These are phyloP conservation scores for Cordyceps cateniannulata DNA, from an alignment of 2,329 filamentous ascomycete genomes.

Conservation along the genomic window DNA sequence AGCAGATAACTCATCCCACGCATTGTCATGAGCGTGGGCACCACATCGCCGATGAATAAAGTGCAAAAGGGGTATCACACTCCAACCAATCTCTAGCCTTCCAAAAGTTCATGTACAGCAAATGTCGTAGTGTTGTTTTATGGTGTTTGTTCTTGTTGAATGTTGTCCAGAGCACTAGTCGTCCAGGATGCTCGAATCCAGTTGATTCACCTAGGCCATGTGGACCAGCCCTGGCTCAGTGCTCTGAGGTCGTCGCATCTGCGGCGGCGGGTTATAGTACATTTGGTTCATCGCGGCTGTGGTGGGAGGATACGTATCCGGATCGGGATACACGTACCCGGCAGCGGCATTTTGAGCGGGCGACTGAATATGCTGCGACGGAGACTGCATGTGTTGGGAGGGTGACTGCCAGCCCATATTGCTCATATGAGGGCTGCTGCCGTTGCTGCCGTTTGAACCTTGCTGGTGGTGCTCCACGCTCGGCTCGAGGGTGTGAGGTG, in stretches of 20 bases:
- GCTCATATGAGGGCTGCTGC: conserved; percentile 78
- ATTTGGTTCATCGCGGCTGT: conserved; percentile 55
- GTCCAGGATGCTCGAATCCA: conserved; percentile 8
- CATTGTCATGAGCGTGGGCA: neutral
- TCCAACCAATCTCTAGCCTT: conserved; percentile 11
- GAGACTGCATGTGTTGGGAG: conserved; percentile 53
- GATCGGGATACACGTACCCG: conserved; percentile 75
- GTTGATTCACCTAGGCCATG: conserved; percentile 29
- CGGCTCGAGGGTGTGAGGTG: conserved; percentile 78
- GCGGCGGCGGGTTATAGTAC: conserved; percentile 61
- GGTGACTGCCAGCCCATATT: conserved; percentile 74
- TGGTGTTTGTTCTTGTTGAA: neutral
- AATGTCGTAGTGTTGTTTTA: neutral
- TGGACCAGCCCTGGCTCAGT: conserved; percentile 54
- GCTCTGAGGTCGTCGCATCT: conserved; percentile 67
- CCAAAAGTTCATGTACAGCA: conserved; percentile 7
- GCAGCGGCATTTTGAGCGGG: conserved; percentile 46
- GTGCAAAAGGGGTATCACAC: conserved; percentile 11
- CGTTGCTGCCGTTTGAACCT: conserved; percentile 59
- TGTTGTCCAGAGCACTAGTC: neutral
- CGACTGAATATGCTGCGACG: conserved; percentile 43
- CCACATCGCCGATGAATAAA: neutral
- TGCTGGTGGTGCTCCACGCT: conserved; percentile 73
- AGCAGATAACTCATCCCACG: neutral
- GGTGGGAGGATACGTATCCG: conserved; percentile 61